These are phyloP conservation scores for Phlebopus sp. DNA, from an alignment of 1,284 basidiomycete species.

Conservation along the genomic window DNA sequence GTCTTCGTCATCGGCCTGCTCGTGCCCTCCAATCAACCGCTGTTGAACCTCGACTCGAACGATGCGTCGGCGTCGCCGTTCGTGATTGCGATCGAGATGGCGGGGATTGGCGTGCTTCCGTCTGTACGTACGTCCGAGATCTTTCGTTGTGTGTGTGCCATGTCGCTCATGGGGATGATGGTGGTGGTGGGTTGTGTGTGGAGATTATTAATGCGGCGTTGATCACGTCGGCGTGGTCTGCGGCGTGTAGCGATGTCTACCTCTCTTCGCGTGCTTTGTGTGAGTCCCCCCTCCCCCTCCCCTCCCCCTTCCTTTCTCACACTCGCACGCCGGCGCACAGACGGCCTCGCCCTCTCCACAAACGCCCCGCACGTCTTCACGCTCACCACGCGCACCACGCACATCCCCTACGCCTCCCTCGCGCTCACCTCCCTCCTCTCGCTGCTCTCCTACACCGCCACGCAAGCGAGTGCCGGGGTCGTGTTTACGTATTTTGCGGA, in stretches of 20 bases:
- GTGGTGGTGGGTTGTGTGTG: neutral
- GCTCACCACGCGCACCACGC: constrained; percentile 47
- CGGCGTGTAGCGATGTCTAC: constrained; percentile 56
- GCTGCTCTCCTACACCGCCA: constrained; percentile 49
- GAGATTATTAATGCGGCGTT: constrained; percentile 62
- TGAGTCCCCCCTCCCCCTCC: constrained; percentile 19
- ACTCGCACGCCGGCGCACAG: constrained; percentile 17
- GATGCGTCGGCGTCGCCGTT: constrained; percentile 42
- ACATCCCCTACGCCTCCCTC: constrained; percentile 56
- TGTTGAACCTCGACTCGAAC: constrained; percentile 29
- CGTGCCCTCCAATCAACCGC: constrained; percentile 41
- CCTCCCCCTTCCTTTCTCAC: no score
- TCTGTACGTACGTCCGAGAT: constrained; percentile 24
- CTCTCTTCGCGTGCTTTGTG: constrained; percentile 51
- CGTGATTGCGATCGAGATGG: constrained; percentile 44
- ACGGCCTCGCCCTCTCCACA: constrained; percentile 53
- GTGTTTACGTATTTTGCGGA: constrained; percentile 56
- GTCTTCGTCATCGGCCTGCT: constrained; percentile 47
- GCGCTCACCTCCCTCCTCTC: constrained; percentile 46
- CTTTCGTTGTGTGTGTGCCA: neutral
- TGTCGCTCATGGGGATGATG: neutral
- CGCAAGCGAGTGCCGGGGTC: constrained; percentile 44
- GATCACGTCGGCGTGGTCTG: constrained; percentile 58
- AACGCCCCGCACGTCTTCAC: constrained; percentile 57
- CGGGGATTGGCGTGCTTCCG: constrained; percentile 46